Conservation (phyloP, 768 basidiomycete genomes). For the Mycena chlorophos region DNA sequence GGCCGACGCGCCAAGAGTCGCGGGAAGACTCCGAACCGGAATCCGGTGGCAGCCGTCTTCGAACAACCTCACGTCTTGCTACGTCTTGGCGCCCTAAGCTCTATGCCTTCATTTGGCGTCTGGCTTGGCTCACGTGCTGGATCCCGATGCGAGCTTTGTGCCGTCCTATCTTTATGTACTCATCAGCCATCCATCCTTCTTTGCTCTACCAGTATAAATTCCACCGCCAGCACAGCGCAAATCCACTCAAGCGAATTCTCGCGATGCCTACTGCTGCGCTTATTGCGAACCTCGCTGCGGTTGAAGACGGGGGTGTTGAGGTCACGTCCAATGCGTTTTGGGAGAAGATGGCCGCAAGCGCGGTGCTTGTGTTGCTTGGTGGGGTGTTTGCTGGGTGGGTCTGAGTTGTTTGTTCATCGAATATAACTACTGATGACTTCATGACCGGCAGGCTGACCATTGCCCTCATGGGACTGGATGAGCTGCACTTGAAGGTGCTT, state of each 20-base stretch:
- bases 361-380: conserved; percentile 72
- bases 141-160: not conserved
- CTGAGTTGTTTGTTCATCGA: not conserved
- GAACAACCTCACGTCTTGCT: not conserved
- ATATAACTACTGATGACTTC: not conserved
- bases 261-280: not conserved
- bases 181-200: not conserved
- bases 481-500: conserved; percentile 85
- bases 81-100: not conserved
- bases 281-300: not conserved
- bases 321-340: conserved; percentile 45
- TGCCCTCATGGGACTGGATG: conserved; percentile 92
- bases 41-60: not conserved
- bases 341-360: conserved; percentile 67
- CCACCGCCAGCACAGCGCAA: not conserved
- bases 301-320: not conserved
- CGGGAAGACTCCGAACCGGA: not conserved
- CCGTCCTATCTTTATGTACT: not conserved
- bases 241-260: not conserved
- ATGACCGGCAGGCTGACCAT: conserved; percentile 68
- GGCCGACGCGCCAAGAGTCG: not conserved
- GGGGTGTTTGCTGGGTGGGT: conserved; percentile 90
- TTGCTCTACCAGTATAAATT: not conserved
- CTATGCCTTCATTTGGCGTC: not conserved
- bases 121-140: not conserved